phyloP scores from a whole-genome alignment of 2,329 filamentous ascomycete species.

The Pseudopyrenochaeta lycopersici region DNA sequence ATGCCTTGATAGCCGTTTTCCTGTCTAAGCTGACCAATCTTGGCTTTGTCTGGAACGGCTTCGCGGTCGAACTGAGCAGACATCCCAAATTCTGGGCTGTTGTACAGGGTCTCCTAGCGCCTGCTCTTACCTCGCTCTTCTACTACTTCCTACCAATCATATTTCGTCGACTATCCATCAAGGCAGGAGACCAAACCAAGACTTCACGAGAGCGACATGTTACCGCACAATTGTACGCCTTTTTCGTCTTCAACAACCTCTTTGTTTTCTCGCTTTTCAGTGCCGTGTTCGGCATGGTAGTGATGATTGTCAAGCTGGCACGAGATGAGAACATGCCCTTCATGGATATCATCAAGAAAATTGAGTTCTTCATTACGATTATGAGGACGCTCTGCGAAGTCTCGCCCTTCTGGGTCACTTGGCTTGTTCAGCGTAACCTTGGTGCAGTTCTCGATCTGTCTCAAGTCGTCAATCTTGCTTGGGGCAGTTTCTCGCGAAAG shows the following conservation, averaged over 20 bases:
- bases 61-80: slow-evolving; percentile 69
- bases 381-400: slow-evolving; percentile 81
- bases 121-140: slow-evolving; percentile 84
- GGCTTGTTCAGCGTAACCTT: slow-evolving; percentile 86
- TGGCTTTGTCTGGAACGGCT: slow-evolving; percentile 79
- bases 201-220: slow-evolving; percentile 92
- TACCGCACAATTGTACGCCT: slow-evolving; percentile 82
- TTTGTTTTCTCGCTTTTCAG: slow-evolving; percentile 94
- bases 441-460: slow-evolving; percentile 94
- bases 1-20: slow-evolving; percentile 94
- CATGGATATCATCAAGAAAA: slow-evolving; percentile 73
- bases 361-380: slow-evolving; percentile 69
- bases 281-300: slow-evolving; percentile 77
- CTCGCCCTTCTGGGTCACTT: slow-evolving; percentile 85
- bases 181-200: slow-evolving; percentile 89
- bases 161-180: slow-evolving; percentile 85
- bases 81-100: slow-evolving; percentile 80
- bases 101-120: slow-evolving; percentile 90
- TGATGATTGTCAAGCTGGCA: slow-evolving; percentile 67
- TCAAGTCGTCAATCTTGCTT: slow-evolving; percentile 84
- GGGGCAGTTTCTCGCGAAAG: slow-evolving; percentile 83
- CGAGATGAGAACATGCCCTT: slow-evolving; percentile 61
- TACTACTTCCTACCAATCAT: slow-evolving; percentile 90
- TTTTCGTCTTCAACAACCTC: slow-evolving; percentile 52
- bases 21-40: slow-evolving; percentile 85